A percentile compares a stretch with the other conserved stretches of the same genome.
Conservation (phyloP, 225 moss, liverwort and hornwort genomes). For the Sphagnum contortum region DNA sequence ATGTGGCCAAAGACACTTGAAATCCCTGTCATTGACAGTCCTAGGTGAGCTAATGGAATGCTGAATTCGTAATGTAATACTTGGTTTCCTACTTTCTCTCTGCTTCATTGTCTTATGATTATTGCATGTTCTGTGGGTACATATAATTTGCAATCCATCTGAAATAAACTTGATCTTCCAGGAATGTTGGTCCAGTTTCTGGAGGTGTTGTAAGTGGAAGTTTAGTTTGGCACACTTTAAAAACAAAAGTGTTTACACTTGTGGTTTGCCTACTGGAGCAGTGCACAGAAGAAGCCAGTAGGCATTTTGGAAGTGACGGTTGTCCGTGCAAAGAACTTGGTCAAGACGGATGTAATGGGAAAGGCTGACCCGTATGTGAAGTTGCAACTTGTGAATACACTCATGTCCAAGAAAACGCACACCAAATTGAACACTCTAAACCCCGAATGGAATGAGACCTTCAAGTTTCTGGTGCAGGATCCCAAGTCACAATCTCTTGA, state of each 20-base stretch:
- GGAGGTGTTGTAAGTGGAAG: too few relatives aligned
- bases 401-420: constrained; percentile 40
- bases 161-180: too few relatives aligned
- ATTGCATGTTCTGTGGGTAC: too few relatives aligned
- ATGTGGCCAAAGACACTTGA: constrained; percentile 92
- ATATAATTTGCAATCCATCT: background rate
- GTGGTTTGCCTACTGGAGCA: constrained; percentile 9
- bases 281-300: constrained; percentile 53
- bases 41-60: constrained; percentile 18
- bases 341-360: constrained; percentile 68
- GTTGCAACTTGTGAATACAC: constrained; percentile 43
- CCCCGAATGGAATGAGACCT: constrained; percentile 87
- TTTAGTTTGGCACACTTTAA: too few relatives aligned
- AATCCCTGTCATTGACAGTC: constrained; percentile 54
- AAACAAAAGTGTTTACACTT: too few relatives aligned
- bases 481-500: constrained; percentile 64
- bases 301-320: constrained; percentile 69
- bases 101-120: too few relatives aligned
- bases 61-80: too few relatives aligned
- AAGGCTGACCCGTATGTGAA: constrained; percentile 93
- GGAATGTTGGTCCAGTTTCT: too few relatives aligned
- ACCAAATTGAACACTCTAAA: constrained; percentile 64
- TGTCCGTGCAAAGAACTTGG: constrained; percentile 44
- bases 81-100: too few relatives aligned
- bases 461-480: constrained; percentile 68